Conservation (phyloP, 805 yeast genomes). For the Metschnikowia gelsemii region DNA sequence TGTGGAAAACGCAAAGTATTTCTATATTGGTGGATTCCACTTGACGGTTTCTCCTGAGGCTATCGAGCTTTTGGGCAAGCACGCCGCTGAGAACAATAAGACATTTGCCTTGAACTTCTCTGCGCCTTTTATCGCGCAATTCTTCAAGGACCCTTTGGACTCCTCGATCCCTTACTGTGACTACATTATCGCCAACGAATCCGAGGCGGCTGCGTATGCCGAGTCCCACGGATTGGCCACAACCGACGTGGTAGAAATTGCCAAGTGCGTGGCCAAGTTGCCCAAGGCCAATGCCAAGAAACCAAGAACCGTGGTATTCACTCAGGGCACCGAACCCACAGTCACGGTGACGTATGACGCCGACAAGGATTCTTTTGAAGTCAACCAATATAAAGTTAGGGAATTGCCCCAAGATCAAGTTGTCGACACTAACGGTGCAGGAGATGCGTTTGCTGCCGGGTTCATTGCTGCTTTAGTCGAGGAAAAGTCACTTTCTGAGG, state of each 20-base stretch:
- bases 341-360: constrained; percentile 63
- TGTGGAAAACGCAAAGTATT: constrained; percentile 77
- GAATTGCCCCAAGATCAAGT: constrained; percentile 65
- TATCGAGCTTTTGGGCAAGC: constrained; percentile 82
- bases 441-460: constrained; percentile 98
- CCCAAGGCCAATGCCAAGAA: constrained; percentile 69
- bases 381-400: constrained; percentile 64
- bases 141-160: constrained; percentile 90
- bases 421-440: constrained; percentile 97
- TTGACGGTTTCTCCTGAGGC: constrained; percentile 97
- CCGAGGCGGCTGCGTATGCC: constrained; percentile 94
- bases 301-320: constrained; percentile 86
- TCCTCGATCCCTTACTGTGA: constrained; percentile 82
- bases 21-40: constrained; percentile 98
- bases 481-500: constrained; percentile 58
- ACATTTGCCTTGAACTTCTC: constrained; percentile 81
- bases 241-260: constrained; percentile 69
- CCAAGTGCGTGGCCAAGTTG: constrained; percentile 73
- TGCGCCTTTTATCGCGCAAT: constrained; percentile 95
- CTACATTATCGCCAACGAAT: constrained; percentile 89
- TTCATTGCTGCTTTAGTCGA: constrained; percentile 84
- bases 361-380: constrained; percentile 44
- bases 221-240: constrained; percentile 70
- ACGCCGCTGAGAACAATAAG: constrained; percentile 82
- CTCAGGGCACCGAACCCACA: constrained; percentile 94